Evolutionary conservation across 1,284 basidiomycete species (phyloP).

Genomic region (Pterulicium gracile): DNA sequence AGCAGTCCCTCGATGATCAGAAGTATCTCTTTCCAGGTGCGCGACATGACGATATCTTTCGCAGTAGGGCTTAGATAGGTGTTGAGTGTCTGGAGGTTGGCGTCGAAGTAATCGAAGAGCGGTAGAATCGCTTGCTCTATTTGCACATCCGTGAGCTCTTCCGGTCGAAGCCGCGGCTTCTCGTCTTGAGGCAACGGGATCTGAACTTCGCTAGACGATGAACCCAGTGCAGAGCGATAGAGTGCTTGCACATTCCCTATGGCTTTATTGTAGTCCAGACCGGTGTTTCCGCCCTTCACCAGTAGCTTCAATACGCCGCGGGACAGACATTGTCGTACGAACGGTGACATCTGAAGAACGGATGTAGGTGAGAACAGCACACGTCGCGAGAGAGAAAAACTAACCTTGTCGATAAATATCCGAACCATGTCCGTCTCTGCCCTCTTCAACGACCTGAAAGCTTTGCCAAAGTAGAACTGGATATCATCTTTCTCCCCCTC

Average conservation of each 20-base stretch:
- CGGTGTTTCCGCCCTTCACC: conserved; percentile 49
- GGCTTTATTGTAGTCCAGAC: conserved; percentile 78
- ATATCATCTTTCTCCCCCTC: conserved; percentile 98
- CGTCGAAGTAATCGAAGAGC: conserved; percentile 94
- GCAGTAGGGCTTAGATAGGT: conserved; percentile 78
- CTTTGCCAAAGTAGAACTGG: conserved; percentile 94
- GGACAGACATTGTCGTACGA: conserved; percentile 87
- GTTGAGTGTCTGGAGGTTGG: conserved; percentile 87
- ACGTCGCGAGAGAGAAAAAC: conserved; percentile 12
- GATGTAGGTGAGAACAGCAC: background rate
- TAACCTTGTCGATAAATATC: conserved; percentile 93
- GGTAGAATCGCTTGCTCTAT: conserved; percentile 91
- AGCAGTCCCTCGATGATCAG: conserved; percentile 82
- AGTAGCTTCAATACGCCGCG: conserved; percentile 68
- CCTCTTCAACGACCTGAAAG: conserved; percentile 89
- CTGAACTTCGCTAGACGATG: conserved; percentile 56
- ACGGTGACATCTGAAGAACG: conserved; percentile 74
- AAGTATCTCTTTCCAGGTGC: conserved; percentile 96
- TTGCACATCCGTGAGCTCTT: conserved; percentile 81
- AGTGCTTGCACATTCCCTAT: conserved; percentile 72
- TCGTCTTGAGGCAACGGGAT: conserved; percentile 68
- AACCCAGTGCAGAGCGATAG: conserved; percentile 65
- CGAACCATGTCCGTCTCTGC: conserved; percentile 95
- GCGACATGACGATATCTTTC: conserved; percentile 88
- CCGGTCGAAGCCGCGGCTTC: conserved; percentile 59